Evolutionary conservation across 345 rosid genomes (phyloP).

Genomic region (Punica granatum): DNA sequence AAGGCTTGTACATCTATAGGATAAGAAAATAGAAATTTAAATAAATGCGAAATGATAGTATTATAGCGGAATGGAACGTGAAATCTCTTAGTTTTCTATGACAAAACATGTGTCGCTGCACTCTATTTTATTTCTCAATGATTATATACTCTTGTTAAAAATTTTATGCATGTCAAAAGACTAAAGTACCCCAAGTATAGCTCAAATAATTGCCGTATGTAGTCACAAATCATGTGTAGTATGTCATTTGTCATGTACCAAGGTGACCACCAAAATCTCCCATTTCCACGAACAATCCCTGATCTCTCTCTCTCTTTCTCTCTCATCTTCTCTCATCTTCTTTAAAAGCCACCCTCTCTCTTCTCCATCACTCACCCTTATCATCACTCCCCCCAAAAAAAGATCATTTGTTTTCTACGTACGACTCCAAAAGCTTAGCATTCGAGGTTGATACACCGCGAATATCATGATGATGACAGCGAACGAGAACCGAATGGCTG

Average conservation of each 20-base stretch:
- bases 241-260: background rate
- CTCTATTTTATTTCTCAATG: too few species aligned
- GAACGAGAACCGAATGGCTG: constrained; percentile 1
- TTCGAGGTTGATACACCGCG: background rate
- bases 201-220: background rate
- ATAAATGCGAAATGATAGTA: too few species aligned
- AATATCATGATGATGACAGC: background rate
- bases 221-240: background rate
- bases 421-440: background rate
- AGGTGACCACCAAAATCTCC: background rate
- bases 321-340: background rate
- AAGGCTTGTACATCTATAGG: too few species aligned
- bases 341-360: constrained; percentile 4
- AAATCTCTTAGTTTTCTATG: too few species aligned
- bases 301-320: constrained; percentile 1
- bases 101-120: too few species aligned
- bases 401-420: background rate
- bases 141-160: too few species aligned
- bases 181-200: background rate
- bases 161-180: too few species aligned
- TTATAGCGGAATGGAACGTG: too few species aligned
- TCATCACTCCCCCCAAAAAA: too few species aligned
- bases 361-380: background rate
- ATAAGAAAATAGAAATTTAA: too few species aligned
- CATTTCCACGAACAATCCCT: constrained; percentile 16